Conservation (phyloP, 176 grass and related monocot species). For the Hordeum vulgare region MorexV3_pseudomolecules_assembly NC_058520.1:581512434-581512933, state of each 20-base stretch:
- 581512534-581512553: slow-evolving; percentile 44
- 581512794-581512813: not conserved
- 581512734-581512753: not conserved
- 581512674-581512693: not conserved
- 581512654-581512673: not conserved
- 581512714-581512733: not conserved
- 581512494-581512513: not conserved
- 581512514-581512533: not conserved
- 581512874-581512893: not conserved
- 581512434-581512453: slow-evolving; percentile 9
- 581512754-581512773: slow-evolving; percentile 19
- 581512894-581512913: not conserved
- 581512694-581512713: not conserved
- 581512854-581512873: not conserved
- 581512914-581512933: no score
- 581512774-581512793: not conserved
- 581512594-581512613: not conserved
- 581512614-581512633: not conserved
- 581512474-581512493: not conserved
- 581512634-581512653: not conserved
- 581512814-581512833: not conserved
- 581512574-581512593: not conserved
- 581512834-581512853: not conserved
- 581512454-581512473: not conserved
- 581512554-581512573: not conserved